phyloP scores from a whole-genome alignment of 2,329 filamentous ascomycete genomes.

The Ophiostoma ulmi region DNA sequence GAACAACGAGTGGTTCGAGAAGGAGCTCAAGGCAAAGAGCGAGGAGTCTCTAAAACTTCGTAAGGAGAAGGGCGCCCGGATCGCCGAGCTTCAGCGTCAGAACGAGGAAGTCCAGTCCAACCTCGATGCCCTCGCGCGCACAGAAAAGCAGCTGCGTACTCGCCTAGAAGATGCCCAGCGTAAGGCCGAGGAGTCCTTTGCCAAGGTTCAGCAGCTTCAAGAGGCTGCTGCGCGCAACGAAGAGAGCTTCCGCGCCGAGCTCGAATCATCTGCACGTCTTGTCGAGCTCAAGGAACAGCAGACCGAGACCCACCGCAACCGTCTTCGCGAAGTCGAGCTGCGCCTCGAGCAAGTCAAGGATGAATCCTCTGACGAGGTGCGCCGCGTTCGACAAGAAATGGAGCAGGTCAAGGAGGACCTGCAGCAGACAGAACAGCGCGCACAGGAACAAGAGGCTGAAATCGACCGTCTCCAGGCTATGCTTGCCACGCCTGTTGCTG shows the following conservation, averaged over 20 bases:
- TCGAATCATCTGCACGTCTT: constrained; percentile 74
- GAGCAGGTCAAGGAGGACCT: constrained; percentile 49
- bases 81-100: constrained; percentile 80
- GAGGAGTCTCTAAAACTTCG: constrained; percentile 83
- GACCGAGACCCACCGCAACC: constrained; percentile 64
- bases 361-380: constrained; percentile 57
- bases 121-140: constrained; percentile 71
- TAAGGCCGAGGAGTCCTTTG: constrained; percentile 79
- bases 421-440: constrained; percentile 43
- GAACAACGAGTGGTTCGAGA: constrained; percentile 90
- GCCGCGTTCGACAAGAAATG: constrained; percentile 52
- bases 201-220: constrained; percentile 77
- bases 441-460: constrained; percentile 49
- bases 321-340: constrained; percentile 64
- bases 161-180: constrained; percentile 77
- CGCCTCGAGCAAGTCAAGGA: constrained; percentile 60
- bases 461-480: constrained; percentile 50
- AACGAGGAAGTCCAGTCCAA: constrained; percentile 78
- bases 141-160: constrained; percentile 72
- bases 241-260: constrained; percentile 79
- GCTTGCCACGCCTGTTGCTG: constrained; percentile 35
- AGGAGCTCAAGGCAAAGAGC: constrained; percentile 83
- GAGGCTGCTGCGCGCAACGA: constrained; percentile 77
- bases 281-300: constrained; percentile 77
- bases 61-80: constrained; percentile 88